Conservation (phyloP, 768 basidiomycete species). For the Trametes gibbosa region DNA sequence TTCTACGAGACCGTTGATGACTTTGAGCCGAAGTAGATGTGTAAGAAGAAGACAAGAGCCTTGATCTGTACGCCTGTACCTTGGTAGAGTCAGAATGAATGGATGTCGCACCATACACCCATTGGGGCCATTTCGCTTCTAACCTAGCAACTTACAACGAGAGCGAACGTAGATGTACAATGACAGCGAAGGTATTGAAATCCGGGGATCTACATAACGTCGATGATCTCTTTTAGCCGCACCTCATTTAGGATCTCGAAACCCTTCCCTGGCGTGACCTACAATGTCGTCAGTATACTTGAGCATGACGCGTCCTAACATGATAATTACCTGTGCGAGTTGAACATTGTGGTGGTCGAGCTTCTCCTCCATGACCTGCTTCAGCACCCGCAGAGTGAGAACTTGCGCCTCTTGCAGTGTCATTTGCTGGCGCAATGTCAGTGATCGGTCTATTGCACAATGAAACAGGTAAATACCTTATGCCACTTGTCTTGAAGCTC, state of each 20-base stretch:
- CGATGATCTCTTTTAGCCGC: slow-evolving; percentile 79
- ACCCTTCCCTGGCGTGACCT: slow-evolving; percentile 84
- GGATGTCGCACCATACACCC: not conserved
- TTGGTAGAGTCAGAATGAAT: not conserved
- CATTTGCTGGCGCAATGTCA: slow-evolving; percentile 72
- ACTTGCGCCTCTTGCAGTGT: slow-evolving; percentile 84
- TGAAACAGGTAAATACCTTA: slow-evolving; percentile 51
- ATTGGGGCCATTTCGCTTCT: not conserved
- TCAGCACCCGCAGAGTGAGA: slow-evolving; percentile 83
- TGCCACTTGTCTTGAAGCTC: slow-evolving; percentile 98
- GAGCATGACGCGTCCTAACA: not conserved
- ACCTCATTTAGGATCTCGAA: slow-evolving; percentile 87
- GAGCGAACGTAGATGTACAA: slow-evolving; percentile 15
- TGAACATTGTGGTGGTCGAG: slow-evolving; percentile 99
- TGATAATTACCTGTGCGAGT: slow-evolving; percentile 78
- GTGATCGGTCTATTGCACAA: not conserved
- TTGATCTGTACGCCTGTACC: not conserved
- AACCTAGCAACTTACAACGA: slow-evolving; percentile 17
- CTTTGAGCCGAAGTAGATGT: slow-evolving; percentile 47
- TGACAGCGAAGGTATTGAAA: slow-evolving; percentile 12
- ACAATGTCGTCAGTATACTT: slow-evolving; percentile 1
- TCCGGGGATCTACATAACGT: slow-evolving; percentile 34
- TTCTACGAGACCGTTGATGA: slow-evolving; percentile 85
- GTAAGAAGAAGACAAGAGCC: not conserved
- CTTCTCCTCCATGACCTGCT: slow-evolving; percentile 99